Evolutionary conservation across 2,329 filamentous ascomycete genomes (phyloP).

Genomic region (Monosporascus ibericus): DNA sequence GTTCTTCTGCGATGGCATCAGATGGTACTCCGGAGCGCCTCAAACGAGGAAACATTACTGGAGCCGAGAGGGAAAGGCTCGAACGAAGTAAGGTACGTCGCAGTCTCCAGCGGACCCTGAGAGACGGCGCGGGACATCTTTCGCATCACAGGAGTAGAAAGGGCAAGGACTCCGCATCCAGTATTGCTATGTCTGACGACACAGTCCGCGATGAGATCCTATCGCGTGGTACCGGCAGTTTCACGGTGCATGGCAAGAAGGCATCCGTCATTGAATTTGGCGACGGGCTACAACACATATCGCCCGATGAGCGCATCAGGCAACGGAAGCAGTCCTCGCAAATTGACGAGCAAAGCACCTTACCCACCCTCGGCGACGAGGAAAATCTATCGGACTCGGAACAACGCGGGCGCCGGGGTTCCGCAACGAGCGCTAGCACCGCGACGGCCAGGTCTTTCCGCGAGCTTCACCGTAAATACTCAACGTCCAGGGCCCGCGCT

Average conservation of each 20-base stretch:
- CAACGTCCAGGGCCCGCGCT: constrained; percentile 42
- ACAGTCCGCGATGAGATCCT: constrained; percentile 59
- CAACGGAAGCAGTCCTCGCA: constrained; percentile 49
- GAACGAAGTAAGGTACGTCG: constrained; percentile 69
- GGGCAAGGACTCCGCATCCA: constrained; percentile 66
- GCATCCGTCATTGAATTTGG: constrained; percentile 96
- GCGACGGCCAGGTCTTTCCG: constrained; percentile 61
- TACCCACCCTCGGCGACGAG: constrained; percentile 34
- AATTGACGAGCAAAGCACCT: constrained; percentile 30
- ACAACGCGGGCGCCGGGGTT: constrained; percentile 49
- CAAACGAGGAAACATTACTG: constrained; percentile 30
- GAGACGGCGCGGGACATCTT: constrained; percentile 67
- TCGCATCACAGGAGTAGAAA: constrained; percentile 68
- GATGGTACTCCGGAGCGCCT: constrained; percentile 35
- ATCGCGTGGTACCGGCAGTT: constrained; percentile 75
- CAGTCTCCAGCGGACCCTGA: constrained; percentile 82
- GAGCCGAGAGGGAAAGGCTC: constrained; percentile 35
- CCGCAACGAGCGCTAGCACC: constrained; percentile 59
- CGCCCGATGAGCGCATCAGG: constrained; percentile 65
- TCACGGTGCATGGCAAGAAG: constrained; percentile 96
- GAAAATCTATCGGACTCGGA: constrained; percentile 43
- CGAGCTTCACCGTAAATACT: constrained; percentile 55
- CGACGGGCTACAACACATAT: constrained; percentile 76
- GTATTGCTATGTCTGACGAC: constrained; percentile 46
- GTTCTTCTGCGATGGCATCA: constrained; percentile 32